Conservation (phyloP, 2,329 filamentous ascomycete genomes). For the Colletotrichum incanum region DNA sequence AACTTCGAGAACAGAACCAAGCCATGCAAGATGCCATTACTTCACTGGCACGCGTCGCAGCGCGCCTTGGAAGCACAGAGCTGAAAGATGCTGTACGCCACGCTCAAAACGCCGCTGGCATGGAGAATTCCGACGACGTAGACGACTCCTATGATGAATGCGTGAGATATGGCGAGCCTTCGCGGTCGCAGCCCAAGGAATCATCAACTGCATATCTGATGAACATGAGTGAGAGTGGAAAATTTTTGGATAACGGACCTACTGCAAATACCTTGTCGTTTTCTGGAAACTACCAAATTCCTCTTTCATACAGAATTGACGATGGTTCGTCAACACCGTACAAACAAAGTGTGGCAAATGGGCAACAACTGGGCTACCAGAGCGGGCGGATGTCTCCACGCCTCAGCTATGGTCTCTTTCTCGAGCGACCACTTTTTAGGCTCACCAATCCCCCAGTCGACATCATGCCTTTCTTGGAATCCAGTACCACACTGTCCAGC, state of each 20-base stretch:
- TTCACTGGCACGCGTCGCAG: conserved; percentile 4
- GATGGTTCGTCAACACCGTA: neutral
- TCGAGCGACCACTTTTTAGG: neutral
- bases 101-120: neutral
- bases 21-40: conserved; percentile 18
- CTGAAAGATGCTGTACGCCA: neutral
- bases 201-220: neutral
- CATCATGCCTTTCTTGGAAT: conserved; percentile 13
- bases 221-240: neutral
- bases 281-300: neutral
- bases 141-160: neutral
- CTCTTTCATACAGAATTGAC: neutral
- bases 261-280: neutral
- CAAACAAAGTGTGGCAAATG: neutral
- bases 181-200: neutral
- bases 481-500: neutral
- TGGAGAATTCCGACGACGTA: neutral
- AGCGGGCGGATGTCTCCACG: conserved; percentile 17
- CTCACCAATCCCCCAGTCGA: conserved; percentile 11
- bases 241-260: neutral
- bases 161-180: neutral
- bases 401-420: conserved; percentile 12
- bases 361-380: neutral
- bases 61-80: neutral
- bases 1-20: conserved; percentile 13